Base-by-base conservation (phyloP, 2,329 filamentous ascomycete species). In the Hypomyces perniciosus region DNA sequence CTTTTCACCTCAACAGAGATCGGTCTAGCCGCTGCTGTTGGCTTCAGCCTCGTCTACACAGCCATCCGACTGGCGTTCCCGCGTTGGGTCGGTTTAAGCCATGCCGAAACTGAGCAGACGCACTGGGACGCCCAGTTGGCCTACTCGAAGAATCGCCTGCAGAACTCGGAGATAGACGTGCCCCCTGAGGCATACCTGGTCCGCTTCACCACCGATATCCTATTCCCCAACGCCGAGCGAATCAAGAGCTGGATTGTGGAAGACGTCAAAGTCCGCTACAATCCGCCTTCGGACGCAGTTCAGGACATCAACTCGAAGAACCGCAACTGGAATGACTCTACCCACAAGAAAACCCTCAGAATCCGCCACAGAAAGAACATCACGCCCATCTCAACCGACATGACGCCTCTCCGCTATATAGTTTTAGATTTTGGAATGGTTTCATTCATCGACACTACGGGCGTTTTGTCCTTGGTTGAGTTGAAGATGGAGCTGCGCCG, bases 21-120 rank as follows among this genome's bases (percentile, higher is more conserved):
- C 34, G 83, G 82, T 9, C 81, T 85, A 39, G 80, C 72, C 20
- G 68, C 69, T 20, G 76, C 80, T 1, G 80, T 84, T 1, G 80
- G 75, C 6, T 86, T 85, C 74, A 84, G 78, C 59, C 76, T 85
- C 31, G 75, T 80, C 50, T 83, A 81, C 61, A 74, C 79, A 29
- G 67, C 85, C 1, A 69, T 84, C 0, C 76, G 78, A 3, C 73
- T 77, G n/a, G 78, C 79, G 1, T 84, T 85, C 61, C 69, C 72
- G 1, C 67, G 67, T 7, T 63, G 72, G 40, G 63, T 62, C n/a
- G 47, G 60, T 52, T 26, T 69, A 52, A 51, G 68, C 12, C 56
- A 68, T 46, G 55, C 27, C 52, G 65, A 34, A 54, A 66, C 20
- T 43, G 62, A 44, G 50, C 20, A 20, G 20, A 20, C 20, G 20